phyloP scores from a whole-genome alignment of 306 rosid species.

The Dalbergia cochinchinensis region DNA sequence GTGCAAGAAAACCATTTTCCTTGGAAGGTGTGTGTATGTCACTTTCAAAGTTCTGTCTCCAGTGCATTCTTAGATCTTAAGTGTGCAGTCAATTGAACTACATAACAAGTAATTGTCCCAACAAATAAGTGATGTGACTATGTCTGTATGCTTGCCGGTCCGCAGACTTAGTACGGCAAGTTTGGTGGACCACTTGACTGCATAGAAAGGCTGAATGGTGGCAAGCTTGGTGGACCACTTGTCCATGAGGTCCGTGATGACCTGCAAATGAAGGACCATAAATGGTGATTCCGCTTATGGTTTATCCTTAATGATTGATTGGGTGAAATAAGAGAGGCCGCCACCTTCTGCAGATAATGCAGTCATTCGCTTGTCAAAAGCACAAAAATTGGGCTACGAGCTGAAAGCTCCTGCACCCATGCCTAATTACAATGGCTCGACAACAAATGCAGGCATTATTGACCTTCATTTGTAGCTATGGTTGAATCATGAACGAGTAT shows the following conservation, averaged over 20 bases:
- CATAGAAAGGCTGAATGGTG: slow-evolving; percentile 56
- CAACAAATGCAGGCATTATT: too few relatives aligned
- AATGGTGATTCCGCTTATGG: slow-evolving; percentile 47
- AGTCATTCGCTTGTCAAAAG: background rate
- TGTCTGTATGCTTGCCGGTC: slow-evolving; percentile 43
- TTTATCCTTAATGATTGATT: slow-evolving; percentile 23
- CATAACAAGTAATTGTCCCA: slow-evolving; percentile 53
- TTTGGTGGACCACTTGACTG: slow-evolving; percentile 68
- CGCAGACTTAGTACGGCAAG: slow-evolving; percentile 47
- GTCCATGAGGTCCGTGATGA: slow-evolving; percentile 41
- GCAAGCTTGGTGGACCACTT: slow-evolving; percentile 59
- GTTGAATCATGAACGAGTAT: too few relatives aligned
- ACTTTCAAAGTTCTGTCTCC: slow-evolving; percentile 44
- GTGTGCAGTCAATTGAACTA: slow-evolving; percentile 46
- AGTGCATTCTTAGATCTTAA: slow-evolving; percentile 53
- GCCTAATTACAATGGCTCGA: too few relatives aligned
- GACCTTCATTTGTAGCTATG: too few relatives aligned
- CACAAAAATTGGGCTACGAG: too few relatives aligned
- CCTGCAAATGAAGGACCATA: slow-evolving; percentile 49
- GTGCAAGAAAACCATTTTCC: slow-evolving; percentile 52
- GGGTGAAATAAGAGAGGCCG: slow-evolving; percentile 42
- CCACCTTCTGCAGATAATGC: background rate
- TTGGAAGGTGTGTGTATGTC: slow-evolving; percentile 35
- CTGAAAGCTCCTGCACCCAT: too few relatives aligned
- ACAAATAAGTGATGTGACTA: slow-evolving; percentile 57